A percentile compares a stretch with the other conserved stretches of the same genome.
Evolutionary conservation across 257 asterid genomes (phyloP).

Genomic region (Forsythia suspensa): DNA sequence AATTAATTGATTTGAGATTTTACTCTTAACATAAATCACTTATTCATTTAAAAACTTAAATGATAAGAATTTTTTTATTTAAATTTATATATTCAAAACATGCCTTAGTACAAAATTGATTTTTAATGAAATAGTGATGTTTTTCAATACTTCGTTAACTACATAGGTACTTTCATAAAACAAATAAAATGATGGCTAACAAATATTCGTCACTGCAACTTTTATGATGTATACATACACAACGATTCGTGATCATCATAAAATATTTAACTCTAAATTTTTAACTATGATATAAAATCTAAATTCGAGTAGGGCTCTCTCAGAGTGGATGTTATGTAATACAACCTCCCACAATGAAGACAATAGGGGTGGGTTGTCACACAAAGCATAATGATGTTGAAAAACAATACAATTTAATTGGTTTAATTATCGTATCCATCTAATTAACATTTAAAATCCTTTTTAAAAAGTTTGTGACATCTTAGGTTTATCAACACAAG

Average conservation of each 20-base stretch:
- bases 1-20: no score
- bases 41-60: no score
- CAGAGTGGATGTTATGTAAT: neutral
- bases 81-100: no score
- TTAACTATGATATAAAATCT: no score
- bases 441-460: neutral
- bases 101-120: no score
- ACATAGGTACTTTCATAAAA: no score
- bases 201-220: neutral
- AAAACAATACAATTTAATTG: neutral
- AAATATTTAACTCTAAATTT: neutral
- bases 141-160: no score
- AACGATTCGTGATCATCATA: neutral
- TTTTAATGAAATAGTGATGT: no score
- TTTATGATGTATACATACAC: neutral
- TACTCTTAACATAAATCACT: neutral
- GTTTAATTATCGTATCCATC: neutral
- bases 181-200: no score
- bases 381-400: neutral
- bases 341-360: neutral
- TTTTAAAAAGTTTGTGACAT: neutral
- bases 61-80: no score
- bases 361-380: neutral
- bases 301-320: neutral
- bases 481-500: constrained; percentile 9